Evolutionary conservation across 1,284 basidiomycete species (phyloP).

Genomic region (Cronartium ribicola): DNA sequence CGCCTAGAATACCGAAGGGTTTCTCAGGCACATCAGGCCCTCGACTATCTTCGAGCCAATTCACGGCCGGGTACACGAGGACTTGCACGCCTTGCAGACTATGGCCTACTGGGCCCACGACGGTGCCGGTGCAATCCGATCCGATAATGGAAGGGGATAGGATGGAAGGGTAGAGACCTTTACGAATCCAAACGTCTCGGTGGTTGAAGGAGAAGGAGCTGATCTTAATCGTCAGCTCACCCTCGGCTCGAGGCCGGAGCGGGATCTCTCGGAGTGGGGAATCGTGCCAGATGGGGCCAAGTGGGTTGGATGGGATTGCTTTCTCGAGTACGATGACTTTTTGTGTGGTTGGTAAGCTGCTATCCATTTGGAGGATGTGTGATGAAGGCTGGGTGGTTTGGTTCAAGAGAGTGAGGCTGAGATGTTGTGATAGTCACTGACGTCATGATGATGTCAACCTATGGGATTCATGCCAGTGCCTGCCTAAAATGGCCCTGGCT

Average conservation of each 20-base stretch:
- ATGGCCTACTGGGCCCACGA: constrained; percentile 3
- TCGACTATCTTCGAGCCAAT: constrained; percentile 21
- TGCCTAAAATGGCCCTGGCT: too few relatives aligned
- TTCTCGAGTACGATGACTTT: background rate
- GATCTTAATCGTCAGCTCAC: constrained; percentile 15
- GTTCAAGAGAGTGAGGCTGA: too few relatives aligned
- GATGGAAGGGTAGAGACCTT: constrained; percentile 14
- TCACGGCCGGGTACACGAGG: constrained; percentile 28
- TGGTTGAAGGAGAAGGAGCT: constrained; percentile 26
- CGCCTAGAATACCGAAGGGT: constrained; percentile 34
- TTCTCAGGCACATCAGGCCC: constrained; percentile 23
- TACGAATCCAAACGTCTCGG: constrained; percentile 28
- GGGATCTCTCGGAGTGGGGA: background rate
- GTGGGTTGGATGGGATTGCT: background rate
- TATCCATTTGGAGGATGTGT: background rate
- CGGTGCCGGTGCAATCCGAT: constrained; percentile 27
- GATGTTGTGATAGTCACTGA: too few relatives aligned
- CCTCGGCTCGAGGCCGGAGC: background rate
- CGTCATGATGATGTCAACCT: too few relatives aligned
- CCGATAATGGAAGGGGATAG: constrained; percentile 13
- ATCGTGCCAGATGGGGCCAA: background rate
- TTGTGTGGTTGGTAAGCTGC: background rate
- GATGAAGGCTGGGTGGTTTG: background rate
- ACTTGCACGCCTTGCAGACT: constrained; percentile 4
- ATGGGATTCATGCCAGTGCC: too few relatives aligned